Conservation (phyloP, 352 stramenopile genomes). For the Aphanomyces invadans region DNA sequence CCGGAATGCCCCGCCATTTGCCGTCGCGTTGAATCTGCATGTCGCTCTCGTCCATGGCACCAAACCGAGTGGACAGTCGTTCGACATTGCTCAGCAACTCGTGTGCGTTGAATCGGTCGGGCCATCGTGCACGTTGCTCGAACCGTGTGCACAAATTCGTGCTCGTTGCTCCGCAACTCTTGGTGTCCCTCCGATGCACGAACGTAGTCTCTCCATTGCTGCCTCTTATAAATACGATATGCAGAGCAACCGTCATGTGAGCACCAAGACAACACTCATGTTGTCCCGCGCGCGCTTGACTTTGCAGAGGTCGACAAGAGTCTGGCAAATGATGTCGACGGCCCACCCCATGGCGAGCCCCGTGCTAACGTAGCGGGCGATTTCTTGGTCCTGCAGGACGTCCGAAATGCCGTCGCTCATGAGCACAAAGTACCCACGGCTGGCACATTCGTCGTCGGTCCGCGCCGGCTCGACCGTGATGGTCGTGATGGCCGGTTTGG, state of each 20-base stretch:
- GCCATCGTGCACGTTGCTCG: no score
- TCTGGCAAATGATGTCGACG: slow-evolving; percentile 48
- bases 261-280: slow-evolving; percentile 70
- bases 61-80: no score
- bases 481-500: slow-evolving; percentile 49
- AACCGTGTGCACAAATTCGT: no score
- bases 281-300: slow-evolving; percentile 66
- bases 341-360: slow-evolving; percentile 41
- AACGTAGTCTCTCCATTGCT: no score
- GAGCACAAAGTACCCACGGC: slow-evolving; percentile 63
- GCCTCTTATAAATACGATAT: slow-evolving; percentile 16
- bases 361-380: slow-evolving; percentile 52
- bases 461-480: slow-evolving; percentile 50
- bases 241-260: not conserved
- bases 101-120: no score
- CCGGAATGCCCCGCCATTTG: no score
- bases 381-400: slow-evolving; percentile 60
- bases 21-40: no score
- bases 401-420: slow-evolving; percentile 71
- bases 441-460: no score
- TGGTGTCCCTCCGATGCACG: no score
- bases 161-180: no score
- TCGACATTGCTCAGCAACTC: no score
- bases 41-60: no score
- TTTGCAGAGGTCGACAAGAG: slow-evolving; percentile 62